phyloP scores from a whole-genome alignment of 768 basidiomycete genomes.

The Baorangia bicolor region DNA sequence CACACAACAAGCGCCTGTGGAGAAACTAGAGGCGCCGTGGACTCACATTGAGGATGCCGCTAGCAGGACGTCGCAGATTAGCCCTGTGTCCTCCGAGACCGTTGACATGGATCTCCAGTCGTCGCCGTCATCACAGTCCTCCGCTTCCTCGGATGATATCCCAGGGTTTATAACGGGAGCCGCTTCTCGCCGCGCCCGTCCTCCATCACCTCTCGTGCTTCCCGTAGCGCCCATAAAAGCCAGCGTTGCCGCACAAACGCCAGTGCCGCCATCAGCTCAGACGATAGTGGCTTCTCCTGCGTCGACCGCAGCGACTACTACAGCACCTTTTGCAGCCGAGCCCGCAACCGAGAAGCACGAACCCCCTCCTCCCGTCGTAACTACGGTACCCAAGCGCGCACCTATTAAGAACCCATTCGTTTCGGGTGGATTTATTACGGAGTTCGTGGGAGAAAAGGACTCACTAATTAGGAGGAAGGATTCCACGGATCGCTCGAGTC shows the following conservation, averaged over 20 bases:
- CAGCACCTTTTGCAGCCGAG: slow-evolving; percentile 10
- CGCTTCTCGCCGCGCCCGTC: slow-evolving; percentile 27
- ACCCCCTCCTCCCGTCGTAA: neutral
- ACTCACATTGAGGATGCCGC: slow-evolving; percentile 24
- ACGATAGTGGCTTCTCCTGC: slow-evolving; percentile 19
- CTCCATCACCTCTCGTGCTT: slow-evolving; percentile 26
- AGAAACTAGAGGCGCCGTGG: slow-evolving; percentile 18
- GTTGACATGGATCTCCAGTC: slow-evolving; percentile 37
- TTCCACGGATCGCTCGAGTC: slow-evolving; percentile 15
- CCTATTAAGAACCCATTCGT: slow-evolving; percentile 45
- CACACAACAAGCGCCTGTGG: slow-evolving; percentile 17
- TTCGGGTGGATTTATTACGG: slow-evolving; percentile 49
- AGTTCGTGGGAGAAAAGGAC: slow-evolving; percentile 37
- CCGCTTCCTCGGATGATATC: slow-evolving; percentile 27
- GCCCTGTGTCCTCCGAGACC: slow-evolving; percentile 34
- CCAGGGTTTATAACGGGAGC: slow-evolving; percentile 35
- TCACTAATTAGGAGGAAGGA: slow-evolving; percentile 22
- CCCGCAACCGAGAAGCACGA: slow-evolving; percentile 11
- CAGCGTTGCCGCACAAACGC: slow-evolving; percentile 9
- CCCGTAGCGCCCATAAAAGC: slow-evolving; percentile 13
- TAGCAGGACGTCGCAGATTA: slow-evolving; percentile 29
- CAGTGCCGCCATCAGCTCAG: slow-evolving; percentile 13
- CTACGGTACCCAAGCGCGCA: slow-evolving; percentile 15
- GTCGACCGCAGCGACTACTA: slow-evolving; percentile 11
- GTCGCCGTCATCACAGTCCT: slow-evolving; percentile 30